These are phyloP conservation scores for Alternaria tenuissima DNA, from an alignment of 2,329 filamentous ascomycete genomes.

Conservation along the genomic window DNA sequence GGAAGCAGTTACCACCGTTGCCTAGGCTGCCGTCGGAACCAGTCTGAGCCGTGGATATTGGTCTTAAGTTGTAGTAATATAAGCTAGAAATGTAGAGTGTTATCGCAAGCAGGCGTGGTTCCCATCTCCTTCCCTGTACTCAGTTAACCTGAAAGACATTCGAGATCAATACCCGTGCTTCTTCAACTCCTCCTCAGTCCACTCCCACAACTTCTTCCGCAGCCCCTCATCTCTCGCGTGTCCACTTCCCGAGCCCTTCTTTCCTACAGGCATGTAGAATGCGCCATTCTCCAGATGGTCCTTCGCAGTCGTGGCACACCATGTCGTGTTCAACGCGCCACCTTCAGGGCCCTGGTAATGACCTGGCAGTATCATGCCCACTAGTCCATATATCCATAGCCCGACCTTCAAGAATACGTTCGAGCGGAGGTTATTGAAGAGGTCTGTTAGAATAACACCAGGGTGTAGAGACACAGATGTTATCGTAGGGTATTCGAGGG, in stretches of 20 bases:
- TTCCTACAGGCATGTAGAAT: constrained; percentile 53
- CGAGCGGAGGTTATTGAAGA: constrained; percentile 42
- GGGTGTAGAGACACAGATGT: constrained; percentile 58
- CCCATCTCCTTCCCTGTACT: not conserved
- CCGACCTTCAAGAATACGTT: constrained; percentile 37
- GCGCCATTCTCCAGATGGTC: constrained; percentile 51
- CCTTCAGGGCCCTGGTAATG: constrained; percentile 39
- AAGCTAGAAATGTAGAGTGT: not conserved
- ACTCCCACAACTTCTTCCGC: constrained; percentile 51
- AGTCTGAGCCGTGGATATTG: not conserved
- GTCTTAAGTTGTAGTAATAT: not conserved
- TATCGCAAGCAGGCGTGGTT: not conserved
- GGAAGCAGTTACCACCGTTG: not conserved
- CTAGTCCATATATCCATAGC: constrained; percentile 35
- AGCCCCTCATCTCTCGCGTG: constrained; percentile 40
- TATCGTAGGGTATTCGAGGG: constrained; percentile 55
- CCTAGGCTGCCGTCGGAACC: not conserved
- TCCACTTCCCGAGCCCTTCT: constrained; percentile 31
- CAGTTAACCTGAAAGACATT: not conserved
- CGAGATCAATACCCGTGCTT: constrained; percentile 40
- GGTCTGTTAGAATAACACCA: constrained; percentile 58
- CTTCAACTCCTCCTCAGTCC: constrained; percentile 46
- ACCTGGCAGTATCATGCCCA: constrained; percentile 39
- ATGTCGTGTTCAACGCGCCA: constrained; percentile 55
- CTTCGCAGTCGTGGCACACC: constrained; percentile 50